These are phyloP conservation scores for Periconia sp. DNA, from an alignment of 2,329 filamentous ascomycete genomes.

Conservation along the genomic window DNA sequence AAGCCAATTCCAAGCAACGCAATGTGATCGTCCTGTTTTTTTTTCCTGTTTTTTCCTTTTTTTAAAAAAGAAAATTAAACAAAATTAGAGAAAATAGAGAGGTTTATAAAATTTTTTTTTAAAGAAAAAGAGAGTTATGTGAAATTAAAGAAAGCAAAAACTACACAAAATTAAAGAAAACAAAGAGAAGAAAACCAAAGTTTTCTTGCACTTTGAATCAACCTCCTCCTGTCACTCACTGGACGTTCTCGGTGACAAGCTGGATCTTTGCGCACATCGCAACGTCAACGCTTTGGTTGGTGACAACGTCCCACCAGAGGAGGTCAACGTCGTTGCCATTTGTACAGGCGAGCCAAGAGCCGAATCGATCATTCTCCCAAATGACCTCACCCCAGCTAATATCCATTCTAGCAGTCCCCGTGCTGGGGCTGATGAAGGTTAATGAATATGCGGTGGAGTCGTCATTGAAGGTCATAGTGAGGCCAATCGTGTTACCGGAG, in stretches of 20 bases:
- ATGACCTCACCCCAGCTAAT: background rate
- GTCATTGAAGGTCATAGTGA: constrained; percentile 1
- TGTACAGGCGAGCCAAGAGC: constrained; percentile 6
- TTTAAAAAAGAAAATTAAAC: no score
- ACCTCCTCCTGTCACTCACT: no score
- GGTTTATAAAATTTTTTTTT: no score
- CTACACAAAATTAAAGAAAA: no score
- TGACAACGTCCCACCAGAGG: background rate
- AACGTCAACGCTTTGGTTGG: background rate
- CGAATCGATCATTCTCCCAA: constrained; percentile 13
- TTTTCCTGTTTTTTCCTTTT: no score
- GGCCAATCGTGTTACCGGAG: background rate
- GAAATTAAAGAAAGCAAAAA: no score
- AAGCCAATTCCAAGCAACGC: no score
- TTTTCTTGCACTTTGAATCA: no score
- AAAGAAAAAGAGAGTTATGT: no score
- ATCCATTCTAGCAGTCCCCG: constrained; percentile 7
- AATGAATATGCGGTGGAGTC: constrained; percentile 5
- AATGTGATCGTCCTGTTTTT: no score
- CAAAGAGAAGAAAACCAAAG: no score
- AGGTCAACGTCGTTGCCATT: background rate
- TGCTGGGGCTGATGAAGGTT: constrained; percentile 4
- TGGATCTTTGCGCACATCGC: background rate
- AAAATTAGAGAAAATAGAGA: no score
- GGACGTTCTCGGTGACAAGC: background rate